Evolutionary conservation across 768 basidiomycete genomes (phyloP), one percentile per base, ranked within the genome.

Genomic region (Pilatotrama ljubarskyi): DNA sequence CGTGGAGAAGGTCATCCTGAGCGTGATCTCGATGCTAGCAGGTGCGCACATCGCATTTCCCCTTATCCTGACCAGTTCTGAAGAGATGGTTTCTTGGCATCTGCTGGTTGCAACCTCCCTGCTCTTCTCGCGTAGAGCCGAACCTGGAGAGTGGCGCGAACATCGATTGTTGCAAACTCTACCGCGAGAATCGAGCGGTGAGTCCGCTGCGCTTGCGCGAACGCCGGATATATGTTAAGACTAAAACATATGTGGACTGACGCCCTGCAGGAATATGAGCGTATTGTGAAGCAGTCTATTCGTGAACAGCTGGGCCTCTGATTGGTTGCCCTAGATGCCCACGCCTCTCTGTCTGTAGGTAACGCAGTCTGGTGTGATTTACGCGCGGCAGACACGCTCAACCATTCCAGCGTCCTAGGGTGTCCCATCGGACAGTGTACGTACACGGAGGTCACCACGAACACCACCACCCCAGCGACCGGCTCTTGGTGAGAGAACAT

Each of bases 81-180:
- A 18, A 24, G 35, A 25, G 24, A 47, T 36, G 24, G 5, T 25
- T 18, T 18, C 7, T 17, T 32, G 25, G 11, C 15, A 22, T 2
- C 29, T 26, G 10, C n/a, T 18, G 41, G 20, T 7, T n/a, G 35
- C 5, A 20, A 17, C 22, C 11, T 17, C 15, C 35, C 36, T 17
- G 25, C 18, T 52, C 40, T 18, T 50, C 26, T 37, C 35, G 43
- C 17, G 35, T 66, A 88, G 96, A 98, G 77, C 97, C 97, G 25
- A 99, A 99, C 74, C 81, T 98, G 48, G 97, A 99, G 75, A 94
- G 91, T 60, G 95, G 95, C 18, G 97, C 97, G 51, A 98, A 97
- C 76, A 91, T 99, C 63, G 89, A 96, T 76, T 96, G 95, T 70
- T 95, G 94, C 80, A 98, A 98, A 76, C 77, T 98, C 57, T 98